phyloP scores from a whole-genome alignment of 2,329 filamentous ascomycete genomes.

The Boeremia lycopersici region DNA sequence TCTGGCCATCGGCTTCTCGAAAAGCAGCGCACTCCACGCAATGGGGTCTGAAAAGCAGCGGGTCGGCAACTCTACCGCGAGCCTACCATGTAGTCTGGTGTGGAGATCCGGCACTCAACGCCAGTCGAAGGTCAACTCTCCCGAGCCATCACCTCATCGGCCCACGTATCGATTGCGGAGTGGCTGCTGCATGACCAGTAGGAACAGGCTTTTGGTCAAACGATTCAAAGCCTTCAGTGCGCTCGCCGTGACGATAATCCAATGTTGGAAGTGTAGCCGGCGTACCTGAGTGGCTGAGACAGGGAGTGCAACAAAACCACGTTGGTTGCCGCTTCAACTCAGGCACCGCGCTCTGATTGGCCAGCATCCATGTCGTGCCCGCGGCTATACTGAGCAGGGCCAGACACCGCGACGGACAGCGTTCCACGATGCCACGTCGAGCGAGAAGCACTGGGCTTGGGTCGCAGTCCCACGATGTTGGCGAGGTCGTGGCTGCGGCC shows the following conservation, averaged over 20 bases:
- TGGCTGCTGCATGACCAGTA: slow-evolving; percentile 9
- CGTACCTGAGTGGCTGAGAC: slow-evolving; percentile 14
- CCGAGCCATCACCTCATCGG: slow-evolving; percentile 3
- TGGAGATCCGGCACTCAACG: slow-evolving; percentile 10
- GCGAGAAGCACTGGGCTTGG: slow-evolving; percentile 11
- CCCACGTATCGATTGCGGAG: neutral
- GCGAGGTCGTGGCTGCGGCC: slow-evolving; percentile 6
- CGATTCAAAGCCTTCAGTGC: neutral
- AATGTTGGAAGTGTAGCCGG: slow-evolving; percentile 3
- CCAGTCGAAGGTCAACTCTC: slow-evolving; percentile 1
- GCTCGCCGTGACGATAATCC: neutral
- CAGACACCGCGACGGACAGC: slow-evolving; percentile 12
- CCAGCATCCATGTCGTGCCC: slow-evolving; percentile 1
- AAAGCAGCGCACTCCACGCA: slow-evolving; percentile 7
- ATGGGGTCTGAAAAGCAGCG: slow-evolving; percentile 7
- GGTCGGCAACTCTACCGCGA: slow-evolving; percentile 7
- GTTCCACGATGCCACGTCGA: slow-evolving; percentile 20
- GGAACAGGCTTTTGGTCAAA: neutral
- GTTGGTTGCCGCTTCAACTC: slow-evolving; percentile 13
- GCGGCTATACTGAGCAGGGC: slow-evolving; percentile 13
- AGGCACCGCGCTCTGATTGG: slow-evolving; percentile 14
- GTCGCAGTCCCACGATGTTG: slow-evolving; percentile 12
- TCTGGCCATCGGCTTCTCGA: neutral
- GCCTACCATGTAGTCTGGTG: slow-evolving; percentile 8
- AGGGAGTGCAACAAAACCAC: slow-evolving; percentile 8